Conservation (phyloP, 352 stramenopile genomes). For the Pythium guiyangense region DNA sequence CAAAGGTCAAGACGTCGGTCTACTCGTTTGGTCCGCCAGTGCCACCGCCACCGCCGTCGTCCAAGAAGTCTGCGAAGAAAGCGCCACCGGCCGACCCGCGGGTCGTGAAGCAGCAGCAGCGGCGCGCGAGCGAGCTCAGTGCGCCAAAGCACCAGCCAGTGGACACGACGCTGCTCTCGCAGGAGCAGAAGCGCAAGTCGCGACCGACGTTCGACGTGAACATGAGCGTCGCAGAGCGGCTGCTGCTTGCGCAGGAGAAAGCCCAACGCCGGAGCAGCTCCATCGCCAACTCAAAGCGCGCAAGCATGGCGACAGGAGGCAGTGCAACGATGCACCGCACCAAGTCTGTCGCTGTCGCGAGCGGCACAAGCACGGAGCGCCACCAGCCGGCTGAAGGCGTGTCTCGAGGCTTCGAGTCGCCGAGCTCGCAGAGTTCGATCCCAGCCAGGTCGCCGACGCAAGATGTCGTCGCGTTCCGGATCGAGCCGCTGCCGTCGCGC, state of each 20-base stretch:
- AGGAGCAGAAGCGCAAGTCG: slow-evolving; percentile 60
- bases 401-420: neutral
- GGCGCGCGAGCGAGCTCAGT: slow-evolving; percentile 52
- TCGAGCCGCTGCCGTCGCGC: slow-evolving; percentile 11
- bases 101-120: slow-evolving; percentile 45
- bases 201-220: slow-evolving; percentile 50
- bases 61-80: slow-evolving; percentile 34
- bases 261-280: slow-evolving; percentile 24
- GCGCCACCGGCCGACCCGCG: slow-evolving; percentile 20
- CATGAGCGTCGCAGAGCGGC: slow-evolving; percentile 61
- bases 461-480: slow-evolving; percentile 17
- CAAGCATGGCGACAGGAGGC: slow-evolving; percentile 16
- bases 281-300: neutral
- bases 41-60: slow-evolving; percentile 15
- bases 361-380: neutral
- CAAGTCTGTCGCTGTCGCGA: slow-evolving; percentile 7
- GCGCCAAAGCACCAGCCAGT: slow-evolving; percentile 57
- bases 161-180: slow-evolving; percentile 47
- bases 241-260: slow-evolving; percentile 53
- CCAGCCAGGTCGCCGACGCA: slow-evolving; percentile 1
- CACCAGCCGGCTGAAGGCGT: neutral
- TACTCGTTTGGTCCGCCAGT: slow-evolving; percentile 48
- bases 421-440: neutral
- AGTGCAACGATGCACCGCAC: slow-evolving; percentile 19
- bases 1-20: slow-evolving; percentile 40